Base-by-base conservation (phyloP, 768 basidiomycete species). In the Pholiota conissans region DNA sequence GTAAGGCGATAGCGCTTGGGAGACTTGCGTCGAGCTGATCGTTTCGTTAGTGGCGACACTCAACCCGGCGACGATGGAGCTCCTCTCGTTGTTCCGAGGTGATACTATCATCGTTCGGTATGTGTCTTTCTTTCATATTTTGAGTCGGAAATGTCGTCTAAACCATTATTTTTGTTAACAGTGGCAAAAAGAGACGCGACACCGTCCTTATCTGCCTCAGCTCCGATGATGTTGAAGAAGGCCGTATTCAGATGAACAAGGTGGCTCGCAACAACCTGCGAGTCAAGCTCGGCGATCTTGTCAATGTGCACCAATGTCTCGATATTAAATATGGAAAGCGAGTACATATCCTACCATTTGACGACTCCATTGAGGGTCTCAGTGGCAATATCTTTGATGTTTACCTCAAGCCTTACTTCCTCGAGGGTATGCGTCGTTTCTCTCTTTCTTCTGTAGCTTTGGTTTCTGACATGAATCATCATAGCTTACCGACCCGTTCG, bases 321-420 rank as follows among this genome's bases (percentile, higher is more conserved):
- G 96, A 98, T 68, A 98, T 98, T 82, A 97, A 98, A 76, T 99
- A 99, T 73, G 97, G 97, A 63, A 98, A 99, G 73, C 89, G 96
- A 55, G 86, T 99, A 37, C 97, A 98, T 71, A 84, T 99, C 59
- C 80, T 99, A 14, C 97, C 97, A 1, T 98, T 99, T 69, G 97
- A 98, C 67, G 97, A 99, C 78, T 98, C 97, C 5, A 79, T 98
- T 60, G 97, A 99, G 78, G 97, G 96, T 65, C 82, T 99, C 52
- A 95, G 93, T 64, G 97, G 97, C 34, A 98, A 99, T 78, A 84
- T 99, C 64, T 99, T 98, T 68, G 97, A 99, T 68, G 96, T 98
- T 49, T 98, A 95, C 77, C 86, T 99, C 60, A 97, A 92, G 81
- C 97, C 96, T 0, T 99, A 99, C 74, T 99, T 99, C 89, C 84